Conservation (phyloP, 2,329 filamentous ascomycete species). For the Metarhizium humberi region DNA sequence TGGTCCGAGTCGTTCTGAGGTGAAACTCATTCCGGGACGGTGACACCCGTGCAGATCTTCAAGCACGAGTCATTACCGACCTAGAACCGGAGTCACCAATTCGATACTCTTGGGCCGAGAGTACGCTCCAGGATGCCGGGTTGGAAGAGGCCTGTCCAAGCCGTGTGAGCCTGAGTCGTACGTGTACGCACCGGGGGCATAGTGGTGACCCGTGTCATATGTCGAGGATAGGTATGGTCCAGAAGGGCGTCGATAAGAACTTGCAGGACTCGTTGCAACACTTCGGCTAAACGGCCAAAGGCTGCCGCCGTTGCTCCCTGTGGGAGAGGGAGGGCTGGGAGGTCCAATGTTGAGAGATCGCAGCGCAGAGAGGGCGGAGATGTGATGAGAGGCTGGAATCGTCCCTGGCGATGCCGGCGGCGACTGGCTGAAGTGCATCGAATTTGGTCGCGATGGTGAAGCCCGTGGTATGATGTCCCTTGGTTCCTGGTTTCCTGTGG, state of each 20-base stretch:
- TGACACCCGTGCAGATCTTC: neutral
- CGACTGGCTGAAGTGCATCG: slow-evolving; percentile 42
- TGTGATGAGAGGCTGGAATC: slow-evolving; percentile 18
- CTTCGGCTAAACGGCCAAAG: slow-evolving; percentile 48
- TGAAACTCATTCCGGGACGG: neutral
- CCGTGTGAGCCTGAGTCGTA: slow-evolving; percentile 23
- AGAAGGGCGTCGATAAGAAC: slow-evolving; percentile 36
- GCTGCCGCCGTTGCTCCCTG: slow-evolving; percentile 28
- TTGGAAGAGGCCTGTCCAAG: slow-evolving; percentile 47
- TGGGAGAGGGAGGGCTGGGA: slow-evolving; percentile 47
- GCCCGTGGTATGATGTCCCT: slow-evolving; percentile 56
- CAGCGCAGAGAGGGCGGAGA: slow-evolving; percentile 43
- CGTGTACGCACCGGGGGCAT: slow-evolving; percentile 28
- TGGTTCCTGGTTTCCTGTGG: slow-evolving; percentile 38
- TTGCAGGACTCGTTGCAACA: slow-evolving; percentile 41
- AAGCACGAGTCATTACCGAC: slow-evolving; percentile 26
- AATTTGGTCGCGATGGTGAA: slow-evolving; percentile 50
- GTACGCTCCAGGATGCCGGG: slow-evolving; percentile 43
- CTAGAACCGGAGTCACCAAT: slow-evolving; percentile 50
- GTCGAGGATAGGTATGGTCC: slow-evolving; percentile 38
- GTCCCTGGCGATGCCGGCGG: slow-evolving; percentile 38
- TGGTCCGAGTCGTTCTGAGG: neutral
- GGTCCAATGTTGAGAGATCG: slow-evolving; percentile 45
- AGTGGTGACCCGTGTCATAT: slow-evolving; percentile 36
- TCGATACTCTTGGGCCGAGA: slow-evolving; percentile 54